Conservation (phyloP, 805 yeast genomes). For the Myxozyma mucilagina region DNA sequence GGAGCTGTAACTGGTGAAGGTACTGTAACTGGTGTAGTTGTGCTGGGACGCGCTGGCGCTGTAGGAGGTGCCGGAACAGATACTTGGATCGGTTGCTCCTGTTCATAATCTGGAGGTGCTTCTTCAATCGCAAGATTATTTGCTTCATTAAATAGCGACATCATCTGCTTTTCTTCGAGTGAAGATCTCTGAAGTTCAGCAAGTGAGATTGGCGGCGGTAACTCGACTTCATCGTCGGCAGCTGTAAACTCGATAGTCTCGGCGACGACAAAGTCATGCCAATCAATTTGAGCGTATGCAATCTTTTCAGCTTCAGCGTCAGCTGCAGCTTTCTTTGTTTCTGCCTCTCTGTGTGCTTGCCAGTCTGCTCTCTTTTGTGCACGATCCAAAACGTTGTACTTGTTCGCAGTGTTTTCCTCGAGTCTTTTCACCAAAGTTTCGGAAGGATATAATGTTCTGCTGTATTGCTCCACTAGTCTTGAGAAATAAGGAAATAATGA, state of each 20-base stretch:
- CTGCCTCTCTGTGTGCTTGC: conserved; percentile 42
- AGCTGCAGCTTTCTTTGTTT: conserved; percentile 43
- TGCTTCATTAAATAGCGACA: conserved; percentile 30
- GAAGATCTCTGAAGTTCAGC: conserved; percentile 64
- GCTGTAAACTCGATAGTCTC: conserved; percentile 67
- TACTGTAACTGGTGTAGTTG: neutral
- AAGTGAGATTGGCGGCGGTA: conserved; percentile 53
- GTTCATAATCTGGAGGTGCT: conserved; percentile 43
- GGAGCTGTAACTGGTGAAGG: conserved; percentile 2
- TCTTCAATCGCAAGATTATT: conserved; percentile 41
- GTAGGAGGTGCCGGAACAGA: conserved; percentile 2
- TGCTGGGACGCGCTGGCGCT: neutral
- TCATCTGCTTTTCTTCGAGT: conserved; percentile 51
- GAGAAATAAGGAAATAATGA: conserved; percentile 57
- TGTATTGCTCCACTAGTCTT: conserved; percentile 59
- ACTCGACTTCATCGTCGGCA: conserved; percentile 57
- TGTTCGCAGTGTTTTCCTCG: conserved; percentile 38
- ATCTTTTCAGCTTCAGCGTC: conserved; percentile 42
- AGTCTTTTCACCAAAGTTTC: conserved; percentile 33
- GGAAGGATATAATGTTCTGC: conserved; percentile 40
- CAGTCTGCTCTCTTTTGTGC: conserved; percentile 61
- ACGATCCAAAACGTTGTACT: conserved; percentile 45
- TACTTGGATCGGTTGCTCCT: neutral
- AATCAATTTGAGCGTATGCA: conserved; percentile 74
- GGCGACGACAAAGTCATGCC: conserved; percentile 80